Evolutionary conservation across 305 asterid species (phyloP).

Genomic region (Plantago lanceolata): DNA sequence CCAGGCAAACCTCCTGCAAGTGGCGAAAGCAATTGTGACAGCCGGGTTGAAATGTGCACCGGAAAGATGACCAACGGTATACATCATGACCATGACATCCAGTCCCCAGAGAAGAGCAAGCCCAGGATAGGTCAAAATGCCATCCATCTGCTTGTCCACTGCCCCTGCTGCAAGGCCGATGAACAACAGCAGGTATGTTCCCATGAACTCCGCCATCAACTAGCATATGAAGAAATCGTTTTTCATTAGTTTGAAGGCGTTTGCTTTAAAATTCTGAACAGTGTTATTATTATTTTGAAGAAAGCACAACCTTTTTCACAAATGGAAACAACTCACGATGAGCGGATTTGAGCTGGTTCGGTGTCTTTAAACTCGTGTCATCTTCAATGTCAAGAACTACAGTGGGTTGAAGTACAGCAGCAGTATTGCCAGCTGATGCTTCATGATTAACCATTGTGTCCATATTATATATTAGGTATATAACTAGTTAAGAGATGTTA

Average conservation of each 20-base stretch:
- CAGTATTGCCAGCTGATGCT: neutral
- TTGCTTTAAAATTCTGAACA: no score
- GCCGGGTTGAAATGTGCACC: conserved; percentile 36
- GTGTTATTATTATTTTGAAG: no score
- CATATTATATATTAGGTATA: no score
- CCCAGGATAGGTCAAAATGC: conserved; percentile 23
- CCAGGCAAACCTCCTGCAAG: conserved; percentile 27
- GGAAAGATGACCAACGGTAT: conserved; percentile 30
- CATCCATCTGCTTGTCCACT: conserved; percentile 21
- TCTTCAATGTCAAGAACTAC: conserved; percentile 8
- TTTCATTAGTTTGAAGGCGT: no score
- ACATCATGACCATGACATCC: conserved; percentile 30
- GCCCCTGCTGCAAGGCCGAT: conserved; percentile 30
- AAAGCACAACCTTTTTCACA: conserved; percentile 24
- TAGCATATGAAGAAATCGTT: neutral
- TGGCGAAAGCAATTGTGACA: conserved; percentile 31
- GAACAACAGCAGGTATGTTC: conserved; percentile 28
- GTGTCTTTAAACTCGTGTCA: neutral
- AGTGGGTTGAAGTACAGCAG: neutral
- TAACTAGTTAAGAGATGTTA: no score
- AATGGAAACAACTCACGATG: conserved; percentile 1
- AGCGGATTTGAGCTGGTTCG: neutral
- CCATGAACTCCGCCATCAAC: conserved; percentile 31
- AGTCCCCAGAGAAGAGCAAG: conserved; percentile 27
- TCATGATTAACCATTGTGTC: neutral